Evolutionary conservation across 768 basidiomycete genomes (phyloP).

Genomic region (Psilocybe cyanescens): DNA sequence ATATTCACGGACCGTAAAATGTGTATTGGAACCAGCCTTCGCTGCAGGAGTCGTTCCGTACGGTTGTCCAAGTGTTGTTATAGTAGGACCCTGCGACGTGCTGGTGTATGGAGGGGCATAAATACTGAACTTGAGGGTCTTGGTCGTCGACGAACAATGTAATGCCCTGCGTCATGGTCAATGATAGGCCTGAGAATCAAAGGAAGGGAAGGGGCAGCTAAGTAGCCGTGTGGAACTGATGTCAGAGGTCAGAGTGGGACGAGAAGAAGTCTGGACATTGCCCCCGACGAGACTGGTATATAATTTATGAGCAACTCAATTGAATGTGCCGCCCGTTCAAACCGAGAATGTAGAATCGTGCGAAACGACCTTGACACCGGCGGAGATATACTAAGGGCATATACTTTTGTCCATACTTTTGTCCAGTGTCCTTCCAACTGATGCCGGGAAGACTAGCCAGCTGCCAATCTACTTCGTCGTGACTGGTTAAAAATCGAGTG

Average conservation of each 20-base stretch:
- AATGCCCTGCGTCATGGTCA: conserved; percentile 19
- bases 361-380: neutral
- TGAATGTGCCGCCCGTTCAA: neutral
- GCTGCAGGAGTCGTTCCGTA: conserved; percentile 30
- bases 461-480: too few species aligned
- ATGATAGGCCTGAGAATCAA: conserved; percentile 9
- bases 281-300: neutral
- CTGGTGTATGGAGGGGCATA: conserved; percentile 38
- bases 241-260: conserved; percentile 4
- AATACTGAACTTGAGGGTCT: conserved; percentile 36
- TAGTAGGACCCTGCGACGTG: conserved; percentile 37
- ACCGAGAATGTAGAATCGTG: neutral
- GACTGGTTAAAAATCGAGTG: too few species aligned
- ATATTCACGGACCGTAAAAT: conserved; percentile 36
- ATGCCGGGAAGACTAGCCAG: too few species aligned
- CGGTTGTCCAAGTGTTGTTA: conserved; percentile 43
- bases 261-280: neutral
- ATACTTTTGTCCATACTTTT: too few species aligned
- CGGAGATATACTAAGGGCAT: too few species aligned
- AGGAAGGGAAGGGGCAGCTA: conserved; percentile 26
- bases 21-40: conserved; percentile 43
- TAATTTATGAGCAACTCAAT: conserved; percentile 3
- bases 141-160: conserved; percentile 44
- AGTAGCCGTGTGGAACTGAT: conserved; percentile 20
- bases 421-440: too few species aligned